Evolutionary conservation across 495 filamentous ascomycete species (phyloP).

Genomic region (Hyaloscypha variabilis): DNA sequence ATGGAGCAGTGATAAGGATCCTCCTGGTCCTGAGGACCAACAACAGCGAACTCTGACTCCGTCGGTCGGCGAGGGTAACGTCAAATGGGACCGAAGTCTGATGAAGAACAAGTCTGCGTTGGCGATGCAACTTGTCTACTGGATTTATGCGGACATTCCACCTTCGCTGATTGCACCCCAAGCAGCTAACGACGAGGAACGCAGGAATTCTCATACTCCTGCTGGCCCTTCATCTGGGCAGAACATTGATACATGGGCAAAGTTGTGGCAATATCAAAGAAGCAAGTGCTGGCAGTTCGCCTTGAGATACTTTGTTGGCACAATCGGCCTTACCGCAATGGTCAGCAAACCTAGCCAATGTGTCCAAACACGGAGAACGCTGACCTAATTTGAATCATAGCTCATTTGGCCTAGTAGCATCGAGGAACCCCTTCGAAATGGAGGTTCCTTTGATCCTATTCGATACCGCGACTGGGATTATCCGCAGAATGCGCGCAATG

Average conservation of each 20-base stretch:
- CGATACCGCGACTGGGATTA: conserved; percentile 10
- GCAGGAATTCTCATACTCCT: too few relatives aligned
- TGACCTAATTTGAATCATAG: background rate
- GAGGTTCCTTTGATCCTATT: conserved; percentile 1
- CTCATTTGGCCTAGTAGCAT: conserved; percentile 2
- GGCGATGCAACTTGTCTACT: conserved; percentile 2
- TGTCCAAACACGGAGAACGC: background rate
- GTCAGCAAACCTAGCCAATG: too few relatives aligned
- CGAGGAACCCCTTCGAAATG: conserved; percentile 3
- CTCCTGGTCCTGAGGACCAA: background rate
- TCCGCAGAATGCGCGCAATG: background rate
- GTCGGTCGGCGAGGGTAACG: background rate
- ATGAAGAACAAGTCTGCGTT: conserved; percentile 3
- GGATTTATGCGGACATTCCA: background rate
- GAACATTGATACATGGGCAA: too few relatives aligned
- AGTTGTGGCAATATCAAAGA: too few relatives aligned
- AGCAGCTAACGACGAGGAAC: background rate
- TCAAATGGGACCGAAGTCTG: background rate
- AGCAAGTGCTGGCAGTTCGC: too few relatives aligned
- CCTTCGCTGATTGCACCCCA: conserved; percentile 1
- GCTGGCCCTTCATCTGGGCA: too few relatives aligned
- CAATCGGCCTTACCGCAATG: too few relatives aligned
- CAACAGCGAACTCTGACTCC: too few relatives aligned
- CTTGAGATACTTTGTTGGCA: too few relatives aligned
- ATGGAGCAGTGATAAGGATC: conserved; percentile 4